A percentile compares a stretch with the other conserved stretches of the same genome.
phyloP scores from a whole-genome alignment of 1,139 yeast species.

The Wickerhamiella infanticola region DNA sequence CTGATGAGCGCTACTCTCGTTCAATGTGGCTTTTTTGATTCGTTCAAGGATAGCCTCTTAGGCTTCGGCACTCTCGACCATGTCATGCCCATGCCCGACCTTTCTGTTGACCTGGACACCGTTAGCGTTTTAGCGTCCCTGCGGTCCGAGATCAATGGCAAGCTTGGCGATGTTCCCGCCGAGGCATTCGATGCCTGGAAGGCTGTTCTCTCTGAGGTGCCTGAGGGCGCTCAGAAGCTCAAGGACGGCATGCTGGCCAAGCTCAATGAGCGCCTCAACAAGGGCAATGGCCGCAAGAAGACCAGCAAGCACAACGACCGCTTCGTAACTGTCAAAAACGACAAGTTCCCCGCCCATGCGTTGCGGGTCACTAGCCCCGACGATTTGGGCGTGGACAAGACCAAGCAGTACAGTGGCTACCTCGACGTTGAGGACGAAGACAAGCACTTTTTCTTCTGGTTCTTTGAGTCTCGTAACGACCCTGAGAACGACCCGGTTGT shows the following conservation, averaged over 20 bases:
- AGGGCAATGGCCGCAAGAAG: constrained; percentile 1
- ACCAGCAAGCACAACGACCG: constrained; percentile 5
- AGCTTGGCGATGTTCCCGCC: constrained; percentile 12
- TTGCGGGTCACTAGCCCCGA: constrained; percentile 21
- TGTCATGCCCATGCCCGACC: neutral
- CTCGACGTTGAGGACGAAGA: constrained; percentile 62
- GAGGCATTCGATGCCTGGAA: constrained; percentile 14
- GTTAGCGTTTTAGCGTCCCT: neutral
- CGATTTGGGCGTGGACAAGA: constrained; percentile 49
- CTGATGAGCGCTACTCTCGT: constrained; percentile 10
- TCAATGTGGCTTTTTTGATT: constrained; percentile 11
- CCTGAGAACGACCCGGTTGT: constrained; percentile 49
- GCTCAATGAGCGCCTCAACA: neutral
- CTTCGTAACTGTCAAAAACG: constrained; percentile 9
- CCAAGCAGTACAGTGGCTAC: constrained; percentile 52
- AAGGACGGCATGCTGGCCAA: constrained; percentile 7
- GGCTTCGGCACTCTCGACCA: constrained; percentile 2
- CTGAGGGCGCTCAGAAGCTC: constrained; percentile 14
- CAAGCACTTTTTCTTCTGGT: constrained; percentile 75
- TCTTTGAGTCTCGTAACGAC: constrained; percentile 56
- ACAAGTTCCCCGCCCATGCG: constrained; percentile 18
- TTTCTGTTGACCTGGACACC: neutral
- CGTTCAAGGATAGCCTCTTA: constrained; percentile 9
- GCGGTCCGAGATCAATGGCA: neutral
- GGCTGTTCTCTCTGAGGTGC: constrained; percentile 14